phyloP scores from a whole-genome alignment of 2,329 filamentous ascomycete genomes.

The Cercospora berteroae region DNA sequence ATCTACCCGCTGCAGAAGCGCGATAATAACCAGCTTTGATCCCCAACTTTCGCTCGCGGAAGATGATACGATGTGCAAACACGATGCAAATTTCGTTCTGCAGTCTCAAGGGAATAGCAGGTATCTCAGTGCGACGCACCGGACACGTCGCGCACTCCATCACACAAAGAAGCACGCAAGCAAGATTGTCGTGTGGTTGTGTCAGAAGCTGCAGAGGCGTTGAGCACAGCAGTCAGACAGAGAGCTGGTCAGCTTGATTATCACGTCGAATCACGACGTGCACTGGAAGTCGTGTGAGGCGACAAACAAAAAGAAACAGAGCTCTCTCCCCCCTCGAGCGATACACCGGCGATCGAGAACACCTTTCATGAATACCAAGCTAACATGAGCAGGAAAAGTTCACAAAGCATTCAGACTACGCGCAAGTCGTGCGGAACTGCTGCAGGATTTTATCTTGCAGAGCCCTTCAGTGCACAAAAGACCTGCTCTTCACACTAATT shows the following conservation, averaged over 20 bases:
- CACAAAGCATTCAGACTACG: background rate
- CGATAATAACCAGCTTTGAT: background rate
- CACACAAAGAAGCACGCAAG: background rate
- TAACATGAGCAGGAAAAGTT: background rate
- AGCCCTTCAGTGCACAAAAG: background rate
- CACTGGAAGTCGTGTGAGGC: background rate
- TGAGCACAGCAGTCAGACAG: background rate
- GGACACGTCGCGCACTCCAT: background rate
- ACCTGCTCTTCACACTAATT: background rate
- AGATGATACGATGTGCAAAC: background rate
- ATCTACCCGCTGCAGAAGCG: background rate
- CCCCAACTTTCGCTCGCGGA: background rate
- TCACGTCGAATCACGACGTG: background rate
- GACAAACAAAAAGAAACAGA: background rate
- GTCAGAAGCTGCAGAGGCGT: background rate
- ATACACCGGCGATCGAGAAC: background rate
- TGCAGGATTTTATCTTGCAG: background rate
- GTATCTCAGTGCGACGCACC: background rate
- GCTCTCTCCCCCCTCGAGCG: background rate
- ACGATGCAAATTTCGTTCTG: background rate
- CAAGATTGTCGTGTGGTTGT: background rate
- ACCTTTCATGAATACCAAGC: background rate
- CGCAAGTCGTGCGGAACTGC: background rate
- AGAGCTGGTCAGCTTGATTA: background rate
- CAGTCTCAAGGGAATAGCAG: background rate